These are phyloP conservation scores for Boletus huronensis DNA, from an alignment of 768 basidiomycete species.

Conservation along the genomic window DNA sequence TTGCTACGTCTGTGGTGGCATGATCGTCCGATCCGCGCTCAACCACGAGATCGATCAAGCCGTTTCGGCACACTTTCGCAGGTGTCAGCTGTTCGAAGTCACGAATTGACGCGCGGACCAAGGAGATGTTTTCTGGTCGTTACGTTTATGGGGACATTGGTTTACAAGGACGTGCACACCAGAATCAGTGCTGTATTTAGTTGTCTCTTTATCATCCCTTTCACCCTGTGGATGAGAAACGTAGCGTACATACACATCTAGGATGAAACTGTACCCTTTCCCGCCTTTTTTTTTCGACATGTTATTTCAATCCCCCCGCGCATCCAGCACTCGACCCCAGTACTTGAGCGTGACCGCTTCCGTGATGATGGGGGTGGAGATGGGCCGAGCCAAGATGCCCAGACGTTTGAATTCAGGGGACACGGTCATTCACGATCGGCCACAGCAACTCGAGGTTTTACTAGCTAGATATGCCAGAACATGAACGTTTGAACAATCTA, in stretches of 20 bases:
- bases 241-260: not conserved
- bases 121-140: not conserved
- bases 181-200: too few relatives aligned
- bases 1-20: constrained; percentile 48
- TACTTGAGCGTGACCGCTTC: too few relatives aligned
- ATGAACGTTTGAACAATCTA: too few relatives aligned
- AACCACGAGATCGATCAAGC: constrained; percentile 29
- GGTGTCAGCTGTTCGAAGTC: constrained; percentile 36
- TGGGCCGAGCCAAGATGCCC: too few relatives aligned
- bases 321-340: too few relatives aligned
- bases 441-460: too few relatives aligned
- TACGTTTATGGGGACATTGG: not conserved
- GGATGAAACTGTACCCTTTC: not conserved
- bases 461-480: too few relatives aligned
- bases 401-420: too few relatives aligned
- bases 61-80: constrained; percentile 32
- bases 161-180: not conserved
- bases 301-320: too few relatives aligned
- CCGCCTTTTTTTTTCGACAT: not conserved
- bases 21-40: constrained; percentile 42
- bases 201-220: not conserved
- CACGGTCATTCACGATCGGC: too few relatives aligned
- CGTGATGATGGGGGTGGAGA: too few relatives aligned
- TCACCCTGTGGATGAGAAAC: not conserved
- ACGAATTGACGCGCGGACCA: constrained; percentile 3